These are phyloP conservation scores for Thermothelomyces thermophilus DNA, from an alignment of 2,329 filamentous ascomycete species.

Conservation along the genomic window DNA sequence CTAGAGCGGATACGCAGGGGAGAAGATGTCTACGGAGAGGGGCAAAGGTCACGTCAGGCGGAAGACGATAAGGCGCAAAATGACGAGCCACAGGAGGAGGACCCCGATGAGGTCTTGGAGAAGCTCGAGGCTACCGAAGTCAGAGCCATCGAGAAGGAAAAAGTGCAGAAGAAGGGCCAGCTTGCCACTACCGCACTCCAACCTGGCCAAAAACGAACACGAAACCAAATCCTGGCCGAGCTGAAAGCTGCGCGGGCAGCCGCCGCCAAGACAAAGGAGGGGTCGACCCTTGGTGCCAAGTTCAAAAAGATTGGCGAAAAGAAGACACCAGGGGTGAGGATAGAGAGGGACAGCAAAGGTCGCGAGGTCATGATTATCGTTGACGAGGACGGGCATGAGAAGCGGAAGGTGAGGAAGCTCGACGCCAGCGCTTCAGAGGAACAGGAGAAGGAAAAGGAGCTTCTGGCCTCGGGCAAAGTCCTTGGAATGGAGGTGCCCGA, in stretches of 20 bases:
- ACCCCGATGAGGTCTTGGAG: conserved; percentile 63
- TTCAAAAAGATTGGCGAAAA: conserved; percentile 60
- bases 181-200: conserved; percentile 44
- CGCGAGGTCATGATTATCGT: conserved; percentile 59
- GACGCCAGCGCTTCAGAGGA: conserved; percentile 34
- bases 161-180: conserved; percentile 54
- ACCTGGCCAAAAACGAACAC: conserved; percentile 54
- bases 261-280: conserved; percentile 49
- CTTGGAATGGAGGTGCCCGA: conserved; percentile 62
- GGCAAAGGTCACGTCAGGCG: conserved; percentile 25
- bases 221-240: conserved; percentile 62
- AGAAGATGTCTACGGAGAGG: conserved; percentile 55
- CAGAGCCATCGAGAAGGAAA: conserved; percentile 45
- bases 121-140: conserved; percentile 50
- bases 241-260: conserved; percentile 57
- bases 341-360: conserved; percentile 55
- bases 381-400: conserved; percentile 60
- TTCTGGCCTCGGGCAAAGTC: conserved; percentile 48
- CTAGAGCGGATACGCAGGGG: conserved; percentile 62
- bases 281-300: conserved; percentile 48
- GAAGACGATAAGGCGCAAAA: conserved; percentile 46
- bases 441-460: conserved; percentile 33
- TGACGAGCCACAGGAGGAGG: conserved; percentile 29
- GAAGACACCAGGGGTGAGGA: conserved; percentile 47
- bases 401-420: conserved; percentile 55